phyloP scores from a whole-genome alignment of 2,329 filamentous ascomycete genomes.

The Aspergillus uvarum region DNA sequence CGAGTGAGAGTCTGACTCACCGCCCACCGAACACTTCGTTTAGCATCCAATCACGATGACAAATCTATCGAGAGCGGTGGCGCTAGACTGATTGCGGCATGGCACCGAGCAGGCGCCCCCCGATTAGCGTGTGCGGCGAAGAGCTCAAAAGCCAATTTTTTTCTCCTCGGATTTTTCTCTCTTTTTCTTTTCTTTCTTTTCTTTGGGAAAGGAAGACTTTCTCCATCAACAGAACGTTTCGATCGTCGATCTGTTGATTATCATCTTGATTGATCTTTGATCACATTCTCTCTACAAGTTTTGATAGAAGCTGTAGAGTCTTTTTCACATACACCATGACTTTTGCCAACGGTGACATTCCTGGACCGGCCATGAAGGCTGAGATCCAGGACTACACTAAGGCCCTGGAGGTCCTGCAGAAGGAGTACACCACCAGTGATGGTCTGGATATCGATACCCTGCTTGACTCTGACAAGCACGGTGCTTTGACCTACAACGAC shows the following conservation, averaged over 20 bases:
- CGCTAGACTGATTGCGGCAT: constrained; percentile 27
- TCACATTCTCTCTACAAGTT: constrained; percentile 23
- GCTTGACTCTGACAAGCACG: constrained; percentile 86
- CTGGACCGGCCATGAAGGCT: constrained; percentile 49
- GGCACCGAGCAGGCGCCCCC: constrained; percentile 7
- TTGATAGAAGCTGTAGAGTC: constrained; percentile 29
- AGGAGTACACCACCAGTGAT: constrained; percentile 75
- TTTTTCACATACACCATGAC: constrained; percentile 59
- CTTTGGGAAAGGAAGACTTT: constrained; percentile 59
- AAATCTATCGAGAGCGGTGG: not conserved
- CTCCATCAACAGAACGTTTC: constrained; percentile 58
- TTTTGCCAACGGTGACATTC: constrained; percentile 64
- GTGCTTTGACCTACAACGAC: constrained; percentile 97
- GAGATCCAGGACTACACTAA: constrained; percentile 70
- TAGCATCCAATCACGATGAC: constrained; percentile 28
- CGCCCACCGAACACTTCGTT: constrained; percentile 29
- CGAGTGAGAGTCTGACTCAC: constrained; percentile 15
- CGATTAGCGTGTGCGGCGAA: constrained; percentile 24
- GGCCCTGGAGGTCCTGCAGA: constrained; percentile 75
- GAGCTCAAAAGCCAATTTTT: constrained; percentile 32
- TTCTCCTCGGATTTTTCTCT: constrained; percentile 29
- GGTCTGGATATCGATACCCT: constrained; percentile 83
- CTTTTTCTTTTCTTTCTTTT: constrained; percentile 49
- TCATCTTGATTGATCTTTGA: constrained; percentile 22
- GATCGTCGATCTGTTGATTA: constrained; percentile 47